Base-by-base conservation (phyloP, 2,329 filamentous ascomycete genomes). In the Trichophaea hybrida region DNA sequence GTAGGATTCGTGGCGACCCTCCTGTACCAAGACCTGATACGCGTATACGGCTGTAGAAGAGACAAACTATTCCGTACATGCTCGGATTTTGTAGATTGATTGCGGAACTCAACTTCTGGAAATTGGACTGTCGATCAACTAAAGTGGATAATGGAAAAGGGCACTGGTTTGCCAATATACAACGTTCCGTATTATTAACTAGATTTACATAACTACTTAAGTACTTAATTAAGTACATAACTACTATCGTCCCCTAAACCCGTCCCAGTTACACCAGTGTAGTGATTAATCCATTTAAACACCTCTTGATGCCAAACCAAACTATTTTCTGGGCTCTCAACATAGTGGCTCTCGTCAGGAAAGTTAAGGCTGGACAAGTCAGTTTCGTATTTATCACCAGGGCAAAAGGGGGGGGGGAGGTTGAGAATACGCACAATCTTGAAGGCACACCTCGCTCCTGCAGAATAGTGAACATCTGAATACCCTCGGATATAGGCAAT, bases 291-390 rank as follows among this genome's bases (percentile, higher is more conserved):
- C 63, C 63, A 64, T 10, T 54, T 57, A 17, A 64, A n/a, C 8
- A 97, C 89, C 62, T 89, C 86, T 58, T 79, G 80, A 69, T 96
- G 88, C 93, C 93, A 97, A 15, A 94, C 78, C 17, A 96, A 74
- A 2, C 83, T 86, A 71, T 97, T 97, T 73, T 96, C 91, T 0
- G 84, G 86, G 70, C 95, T 94, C 56, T 94, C 69, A 4, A 96
- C 89, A 48, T 61, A 63, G 67, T 86, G 83, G 55, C 83, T 81
- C 72, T 88, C 85, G 69, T 87, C 88, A 0, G 88, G 86, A 70
- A 94, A 95, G 31, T 82, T 84, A 65, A 94, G 69, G 10, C 1
- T 55, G 13, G 6, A 43, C 12, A 31, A 13, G 13, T 53, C 34
- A 53, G 33, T 17, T 53, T 53, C n/a, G 12, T 32, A 54, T 48